Base-by-base conservation (phyloP, 192 early-diverging fungal species). In the Umbelopsis isabellina region DNA sequence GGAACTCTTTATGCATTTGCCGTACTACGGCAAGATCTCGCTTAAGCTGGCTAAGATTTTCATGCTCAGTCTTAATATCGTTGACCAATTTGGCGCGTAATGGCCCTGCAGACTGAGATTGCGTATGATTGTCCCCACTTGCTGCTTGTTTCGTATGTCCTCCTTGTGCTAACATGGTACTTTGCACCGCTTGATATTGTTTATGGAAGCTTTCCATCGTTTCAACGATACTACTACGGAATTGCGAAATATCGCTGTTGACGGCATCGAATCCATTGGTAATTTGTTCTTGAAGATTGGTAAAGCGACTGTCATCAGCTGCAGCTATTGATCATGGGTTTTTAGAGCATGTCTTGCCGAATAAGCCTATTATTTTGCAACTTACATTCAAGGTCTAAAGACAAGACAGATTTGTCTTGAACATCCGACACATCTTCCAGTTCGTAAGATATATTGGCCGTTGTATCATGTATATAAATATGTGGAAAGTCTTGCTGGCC, bases 381-480 rank as follows among this genome's bases (percentile, higher is more conserved):
- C 46, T 51, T 83, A 88, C 86, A 83, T 72, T 84, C 76, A 30
- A 83, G 70, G 61, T 85, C 86, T 20, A 88, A 65, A 10, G 83
- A 80, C 23, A 88, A 68, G 18, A 80, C 82, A 0, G 88, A 82
- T 12, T 87, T 88, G 61, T 87, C 71, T 16, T 76, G 81, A 18
- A 92, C 88, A 46, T 92, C 89, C 0, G 48, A 46, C 33, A 88
- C 73, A 51, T 91, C 85, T 49, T 90, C 85, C 4, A 92, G 80
- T 70, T 92, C 89, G 66, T 92, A 91, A 23, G 84, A 82, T 33
- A 91, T 77, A 18, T 78, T 78, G 0, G 77, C 52, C 18, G 76
- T 67, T 0, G 83, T 71, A 66, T 92, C 89, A 23, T 82, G 82
- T 47, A 92, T 86, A 65, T 92, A 92, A 11, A 92, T 88, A 22